Evolutionary conservation across 768 basidiomycete genomes (phyloP).

Genomic region (Trametes punicea): DNA sequence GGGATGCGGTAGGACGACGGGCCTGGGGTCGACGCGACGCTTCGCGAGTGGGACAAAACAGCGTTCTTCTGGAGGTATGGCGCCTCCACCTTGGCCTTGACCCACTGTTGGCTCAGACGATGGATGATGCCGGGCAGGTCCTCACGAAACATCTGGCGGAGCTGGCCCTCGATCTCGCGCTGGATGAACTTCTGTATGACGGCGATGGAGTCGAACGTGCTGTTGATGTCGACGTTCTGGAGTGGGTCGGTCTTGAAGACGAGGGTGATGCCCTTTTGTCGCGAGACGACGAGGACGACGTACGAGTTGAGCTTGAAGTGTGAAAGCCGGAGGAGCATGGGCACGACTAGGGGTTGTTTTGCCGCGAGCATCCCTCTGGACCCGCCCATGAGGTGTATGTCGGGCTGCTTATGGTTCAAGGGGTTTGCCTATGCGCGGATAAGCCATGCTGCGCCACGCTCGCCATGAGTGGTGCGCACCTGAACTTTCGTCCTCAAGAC

Average conservation of each 20-base stretch:
- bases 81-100: constrained; percentile 90
- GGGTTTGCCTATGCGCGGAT: constrained; percentile 75
- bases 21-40: constrained; percentile 20
- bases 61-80: constrained; percentile 67
- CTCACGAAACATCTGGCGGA: constrained; percentile 97
- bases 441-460: not conserved
- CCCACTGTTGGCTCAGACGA: constrained; percentile 92
- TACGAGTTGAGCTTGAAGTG: constrained; percentile 92
- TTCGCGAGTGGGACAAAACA: constrained; percentile 14
- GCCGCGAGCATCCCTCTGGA: constrained; percentile 90
- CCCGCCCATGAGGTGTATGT: constrained; percentile 82
- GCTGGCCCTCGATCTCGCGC: constrained; percentile 92
- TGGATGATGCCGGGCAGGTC: constrained; percentile 97
- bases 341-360: constrained; percentile 92
- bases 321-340: constrained; percentile 97
- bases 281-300: constrained; percentile 95
- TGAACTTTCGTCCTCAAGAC: constrained; percentile 90
- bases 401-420: constrained; percentile 86
- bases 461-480: constrained; percentile 41
- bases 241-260: constrained; percentile 99
- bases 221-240: constrained; percentile 96
- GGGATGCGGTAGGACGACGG: constrained; percentile 18
- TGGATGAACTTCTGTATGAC: constrained; percentile 98
- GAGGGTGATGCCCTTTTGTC: constrained; percentile 96
- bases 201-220: constrained; percentile 96